A percentile compares a stretch with the other conserved stretches of the same genome.
Evolutionary conservation across 352 stramenopile genomes (phyloP).

Genomic region (Salisapilia sapeloensis): DNA sequence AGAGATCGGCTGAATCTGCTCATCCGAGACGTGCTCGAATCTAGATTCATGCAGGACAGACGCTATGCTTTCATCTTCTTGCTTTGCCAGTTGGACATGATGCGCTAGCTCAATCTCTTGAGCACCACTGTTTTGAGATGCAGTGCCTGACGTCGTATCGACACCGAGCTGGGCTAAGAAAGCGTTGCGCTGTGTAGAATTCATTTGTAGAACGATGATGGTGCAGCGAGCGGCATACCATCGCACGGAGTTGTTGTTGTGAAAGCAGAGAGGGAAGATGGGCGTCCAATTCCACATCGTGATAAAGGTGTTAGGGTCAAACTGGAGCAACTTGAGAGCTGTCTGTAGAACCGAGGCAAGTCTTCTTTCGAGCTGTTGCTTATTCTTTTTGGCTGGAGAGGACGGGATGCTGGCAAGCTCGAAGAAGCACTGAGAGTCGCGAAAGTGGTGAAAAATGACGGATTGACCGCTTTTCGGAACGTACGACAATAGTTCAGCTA

Average conservation of each 20-base stretch:
- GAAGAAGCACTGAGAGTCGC: constrained; percentile 59
- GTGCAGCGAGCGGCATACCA: constrained; percentile 49
- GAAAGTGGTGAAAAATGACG: constrained; percentile 44
- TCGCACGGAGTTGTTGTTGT: constrained; percentile 29
- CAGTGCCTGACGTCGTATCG: constrained; percentile 2
- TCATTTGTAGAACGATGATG: constrained; percentile 45
- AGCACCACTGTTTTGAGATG: no score
- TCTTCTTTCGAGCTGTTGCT: constrained; percentile 11
- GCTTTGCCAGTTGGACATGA: constrained; percentile 15
- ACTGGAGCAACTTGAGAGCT: constrained; percentile 29
- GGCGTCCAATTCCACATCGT: constrained; percentile 67
- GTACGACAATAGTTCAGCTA: constrained; percentile 32
- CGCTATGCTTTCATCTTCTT: constrained; percentile 30
- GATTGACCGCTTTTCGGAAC: constrained; percentile 34
- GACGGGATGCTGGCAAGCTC: constrained; percentile 31
- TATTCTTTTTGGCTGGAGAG: constrained; percentile 15
- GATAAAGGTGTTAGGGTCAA: constrained; percentile 29
- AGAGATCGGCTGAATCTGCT: constrained; percentile 6
- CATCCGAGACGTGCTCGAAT: constrained; percentile 1
- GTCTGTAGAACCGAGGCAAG: constrained; percentile 38
- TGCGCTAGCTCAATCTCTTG: constrained; percentile 52
- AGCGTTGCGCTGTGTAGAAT: constrained; percentile 33
- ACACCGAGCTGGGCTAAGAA: constrained; percentile 41
- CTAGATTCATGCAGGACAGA: constrained; percentile 12
- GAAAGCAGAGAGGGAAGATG: constrained; percentile 68